Evolutionary conservation across 1,284 basidiomycete species (phyloP).

Genomic region (Pascua sp.): DNA sequence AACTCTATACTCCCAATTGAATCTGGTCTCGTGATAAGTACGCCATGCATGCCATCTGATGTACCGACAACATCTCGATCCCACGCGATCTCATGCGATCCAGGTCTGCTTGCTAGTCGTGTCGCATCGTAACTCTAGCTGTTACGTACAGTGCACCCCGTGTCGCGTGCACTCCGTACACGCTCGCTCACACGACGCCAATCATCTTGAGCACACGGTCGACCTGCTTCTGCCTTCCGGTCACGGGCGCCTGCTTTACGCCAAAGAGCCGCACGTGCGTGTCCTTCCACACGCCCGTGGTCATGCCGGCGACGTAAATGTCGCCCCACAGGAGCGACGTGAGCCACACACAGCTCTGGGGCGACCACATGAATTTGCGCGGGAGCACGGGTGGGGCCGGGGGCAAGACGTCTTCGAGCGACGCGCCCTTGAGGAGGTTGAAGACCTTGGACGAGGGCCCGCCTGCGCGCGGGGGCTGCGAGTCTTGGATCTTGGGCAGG

Average conservation of each 20-base stretch:
- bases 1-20: too few species aligned
- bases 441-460: slow-evolving; percentile 54
- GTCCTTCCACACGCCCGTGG: slow-evolving; percentile 73
- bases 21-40: too few species aligned
- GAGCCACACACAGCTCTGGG: slow-evolving; percentile 81
- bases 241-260: slow-evolving; percentile 67
- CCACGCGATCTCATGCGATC: too few species aligned
- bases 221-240: slow-evolving; percentile 36
- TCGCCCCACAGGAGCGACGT: slow-evolving; percentile 89
- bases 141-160: too few species aligned
- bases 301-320: slow-evolving; percentile 82
- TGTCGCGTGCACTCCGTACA: too few species aligned
- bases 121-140: too few species aligned
- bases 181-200: slow-evolving; percentile 31
- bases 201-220: slow-evolving; percentile 45
- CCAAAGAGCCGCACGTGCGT: slow-evolving; percentile 82
- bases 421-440: slow-evolving; percentile 59
- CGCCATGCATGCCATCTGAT: too few species aligned
- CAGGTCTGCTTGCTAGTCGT: too few species aligned
- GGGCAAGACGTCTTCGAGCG: slow-evolving; percentile 72
- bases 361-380: slow-evolving; percentile 82
- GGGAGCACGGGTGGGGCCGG: slow-evolving; percentile 62
- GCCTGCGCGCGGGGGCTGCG: slow-evolving; percentile 57
- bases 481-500: slow-evolving; percentile 75
- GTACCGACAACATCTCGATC: too few species aligned